Base-by-base conservation (phyloP, 768 basidiomycete species). In the Xanthoconium purpureum region DNA sequence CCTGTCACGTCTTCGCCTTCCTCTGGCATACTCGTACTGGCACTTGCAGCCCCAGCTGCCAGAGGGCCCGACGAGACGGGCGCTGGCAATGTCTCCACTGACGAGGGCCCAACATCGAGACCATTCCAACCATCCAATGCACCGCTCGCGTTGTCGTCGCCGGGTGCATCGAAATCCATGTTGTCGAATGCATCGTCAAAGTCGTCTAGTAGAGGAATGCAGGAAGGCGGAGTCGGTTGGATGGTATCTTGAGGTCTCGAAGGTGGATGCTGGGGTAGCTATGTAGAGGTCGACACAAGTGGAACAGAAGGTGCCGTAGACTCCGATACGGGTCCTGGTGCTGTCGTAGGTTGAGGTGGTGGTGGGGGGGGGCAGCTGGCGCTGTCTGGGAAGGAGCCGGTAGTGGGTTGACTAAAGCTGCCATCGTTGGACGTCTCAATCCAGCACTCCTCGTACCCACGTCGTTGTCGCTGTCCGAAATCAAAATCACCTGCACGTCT, bases 381-480 rank as follows among this genome's bases (percentile, higher is more conserved):
- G 13, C 24, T 13, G 5, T 28, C n/a, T 44, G 59, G 29, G 55
- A 9, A 10, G 47, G 39, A 7, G 47, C n/a, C n/a, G n/a, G 39
- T 7, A 28, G 10, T 20, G 30, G 52, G 10, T 4, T 24, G 24
- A 13, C 35, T 1, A 49, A 39, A 47, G 9, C 17, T 9, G 36
- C 24, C 24, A 24, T 4, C 24, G 24, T 5, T 9, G 29, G 42
- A 24, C 17, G 35, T 20, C 11, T 44, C 30, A 28, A 40, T 20
- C 35, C 30, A 52, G 5, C 24, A 44, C 17, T 15, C 10, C 48
- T 20, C 24, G 43, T 40, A 12, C 17, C 46, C 29, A 12, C 1
- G 11, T 60, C 64, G 4, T 61, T 57, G 0, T 71, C 69, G 17
- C 67, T 73, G 18, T 73, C 71, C 12, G 52, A 48, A n/a, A 73